phyloP scores from a whole-genome alignment of 176 grass and related monocot species.

The Pontederia crassipes region DNA sequence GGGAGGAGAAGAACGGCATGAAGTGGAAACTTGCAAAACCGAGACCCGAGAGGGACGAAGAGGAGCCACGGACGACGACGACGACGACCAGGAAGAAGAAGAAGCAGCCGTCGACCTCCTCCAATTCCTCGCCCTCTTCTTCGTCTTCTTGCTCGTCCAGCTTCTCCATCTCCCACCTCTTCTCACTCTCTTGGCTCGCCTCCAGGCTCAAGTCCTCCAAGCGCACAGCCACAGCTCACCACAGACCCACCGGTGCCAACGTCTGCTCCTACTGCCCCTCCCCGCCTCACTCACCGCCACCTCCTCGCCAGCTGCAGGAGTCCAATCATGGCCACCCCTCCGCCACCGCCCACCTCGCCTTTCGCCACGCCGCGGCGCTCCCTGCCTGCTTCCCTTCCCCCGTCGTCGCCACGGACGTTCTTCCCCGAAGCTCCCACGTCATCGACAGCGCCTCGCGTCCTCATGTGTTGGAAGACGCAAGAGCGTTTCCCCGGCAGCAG shows the following conservation, averaged over 20 bases:
- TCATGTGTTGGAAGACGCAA: neutral
- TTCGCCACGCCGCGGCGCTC: neutral
- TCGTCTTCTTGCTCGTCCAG: neutral
- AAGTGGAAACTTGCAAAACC: neutral
- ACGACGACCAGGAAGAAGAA: neutral
- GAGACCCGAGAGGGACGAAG: neutral
- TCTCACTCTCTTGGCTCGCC: conserved; percentile 9
- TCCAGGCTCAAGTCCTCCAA: neutral
- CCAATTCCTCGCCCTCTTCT: neutral
- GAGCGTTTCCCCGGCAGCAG: neutral
- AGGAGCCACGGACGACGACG: neutral
- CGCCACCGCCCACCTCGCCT: conserved; percentile 2
- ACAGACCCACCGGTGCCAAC: too few species aligned
- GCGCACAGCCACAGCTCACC: neutral
- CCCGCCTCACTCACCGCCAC: neutral
- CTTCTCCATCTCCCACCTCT: conserved; percentile 10
- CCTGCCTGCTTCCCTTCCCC: conserved; percentile 2
- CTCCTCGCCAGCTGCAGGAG: neutral
- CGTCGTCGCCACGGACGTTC: neutral
- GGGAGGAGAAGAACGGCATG: too few species aligned
- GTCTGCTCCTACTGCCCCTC: neutral
- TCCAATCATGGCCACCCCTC: neutral
- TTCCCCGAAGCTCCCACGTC: neutral
- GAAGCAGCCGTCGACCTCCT: neutral
- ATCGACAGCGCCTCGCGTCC: neutral